Evolutionary conservation across 805 yeast genomes (phyloP), one percentile per base, ranked within the genome.

Genomic region (Candida manassasensis): DNA sequence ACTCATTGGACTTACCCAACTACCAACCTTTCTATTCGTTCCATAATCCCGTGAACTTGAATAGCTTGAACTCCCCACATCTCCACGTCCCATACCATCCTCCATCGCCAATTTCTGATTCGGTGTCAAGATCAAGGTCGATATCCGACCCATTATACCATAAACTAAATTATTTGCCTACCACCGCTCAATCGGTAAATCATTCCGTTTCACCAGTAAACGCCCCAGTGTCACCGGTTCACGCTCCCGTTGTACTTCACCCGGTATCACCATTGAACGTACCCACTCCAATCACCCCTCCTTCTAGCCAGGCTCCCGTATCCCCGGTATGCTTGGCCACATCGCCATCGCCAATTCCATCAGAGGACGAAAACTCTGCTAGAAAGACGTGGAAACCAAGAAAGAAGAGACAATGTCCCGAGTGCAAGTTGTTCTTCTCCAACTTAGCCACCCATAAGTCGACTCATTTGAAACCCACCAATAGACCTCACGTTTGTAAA

Each of bases 391-490:
- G 65, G 55, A 66, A 65, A 39, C 76, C 76, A 17, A 63, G 86
- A 37, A 76, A 74, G 58, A 81, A 79, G 69, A 72, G 79, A 53
- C 81, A 79, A 57, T 83, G 93, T 50, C 81, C 84, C 0, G 77
- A 75, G 36, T 83, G 93, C 53, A 70, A 67, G 43, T 66, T 76
- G 37, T 79, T 65, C 50, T 88, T 81, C 57, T 76, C 86, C 37
- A 88, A 87, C 53, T 64, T 87, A 47, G 85, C 90, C 17, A 86
- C 95, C 5, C 96, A 84, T 58, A 78, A 77, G 55, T 75, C 88
- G 1, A 83, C 87, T 12, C 96, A 84, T 55, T 57, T 81, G 33
- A 77, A 79, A 36, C 84, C 82, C 8, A 74, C 79, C 14, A 69
- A 78, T 11, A 71, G 94, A 40, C 95, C 95, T 0, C 90, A 81